Evolutionary conservation across 768 basidiomycete genomes (phyloP).

Genomic region (Chalciporus sphaerocephalus): DNA sequence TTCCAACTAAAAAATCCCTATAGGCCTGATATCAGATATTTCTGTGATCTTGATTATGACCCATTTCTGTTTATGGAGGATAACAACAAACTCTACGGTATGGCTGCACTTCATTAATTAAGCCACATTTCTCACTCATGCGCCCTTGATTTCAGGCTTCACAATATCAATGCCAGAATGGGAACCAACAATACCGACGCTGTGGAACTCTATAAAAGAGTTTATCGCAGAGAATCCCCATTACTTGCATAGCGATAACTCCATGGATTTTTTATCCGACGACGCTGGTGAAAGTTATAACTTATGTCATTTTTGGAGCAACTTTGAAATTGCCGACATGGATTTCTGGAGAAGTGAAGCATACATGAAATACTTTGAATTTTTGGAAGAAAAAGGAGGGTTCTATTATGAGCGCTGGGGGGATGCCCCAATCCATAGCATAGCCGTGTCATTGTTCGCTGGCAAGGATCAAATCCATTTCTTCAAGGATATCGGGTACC

Average conservation of each 20-base stretch:
- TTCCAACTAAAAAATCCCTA: not conserved
- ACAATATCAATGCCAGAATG: conserved; percentile 64
- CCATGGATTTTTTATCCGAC: conserved; percentile 61
- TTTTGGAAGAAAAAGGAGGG: conserved; percentile 73
- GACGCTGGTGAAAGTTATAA: conserved; percentile 64
- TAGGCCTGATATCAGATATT: conserved; percentile 50
- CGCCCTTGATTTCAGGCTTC: conserved; percentile 38
- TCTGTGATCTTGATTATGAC: conserved; percentile 47
- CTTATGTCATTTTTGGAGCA: conserved; percentile 80
- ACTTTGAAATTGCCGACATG: conserved; percentile 86
- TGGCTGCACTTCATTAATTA: not conserved
- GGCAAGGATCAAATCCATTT: conserved; percentile 89
- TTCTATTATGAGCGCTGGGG: conserved; percentile 94
- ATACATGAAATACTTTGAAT: conserved; percentile 80
- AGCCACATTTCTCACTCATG: not conserved
- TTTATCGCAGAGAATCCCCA: conserved; percentile 54
- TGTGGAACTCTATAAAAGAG: conserved; percentile 59
- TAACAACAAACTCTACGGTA: conserved; percentile 48
- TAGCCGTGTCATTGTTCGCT: conserved; percentile 86
- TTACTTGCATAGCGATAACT: conserved; percentile 52
- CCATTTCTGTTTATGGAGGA: conserved; percentile 58
- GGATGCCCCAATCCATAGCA: conserved; percentile 88
- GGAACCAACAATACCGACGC: conserved; percentile 55
- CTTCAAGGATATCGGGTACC: conserved; percentile 92
- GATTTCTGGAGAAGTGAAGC: conserved; percentile 82